Evolutionary conservation across 306 rosid genomes (phyloP).

Genomic region (Ziziphus jujuba): DNA sequence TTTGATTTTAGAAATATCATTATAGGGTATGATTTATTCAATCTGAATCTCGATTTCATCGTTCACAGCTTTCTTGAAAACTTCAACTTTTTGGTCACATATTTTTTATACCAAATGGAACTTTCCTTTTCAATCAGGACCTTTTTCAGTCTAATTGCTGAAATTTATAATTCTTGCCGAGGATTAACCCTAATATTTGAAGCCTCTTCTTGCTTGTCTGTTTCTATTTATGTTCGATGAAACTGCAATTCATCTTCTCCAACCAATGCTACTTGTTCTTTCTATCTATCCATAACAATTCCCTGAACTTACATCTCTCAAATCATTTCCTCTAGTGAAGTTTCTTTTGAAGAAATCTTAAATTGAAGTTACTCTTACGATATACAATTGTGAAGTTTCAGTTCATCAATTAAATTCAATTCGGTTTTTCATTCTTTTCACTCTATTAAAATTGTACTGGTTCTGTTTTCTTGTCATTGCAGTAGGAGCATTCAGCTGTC

Average conservation of each 20-base stretch:
- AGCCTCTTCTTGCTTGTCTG: too few species aligned
- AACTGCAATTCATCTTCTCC: background rate
- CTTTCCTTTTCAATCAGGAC: too few species aligned
- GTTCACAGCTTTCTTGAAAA: too few species aligned
- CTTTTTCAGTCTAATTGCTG: too few species aligned
- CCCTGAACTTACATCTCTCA: background rate
- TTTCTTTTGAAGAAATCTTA: conserved; percentile 2
- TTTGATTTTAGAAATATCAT: too few species aligned
- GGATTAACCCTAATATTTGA: too few species aligned
- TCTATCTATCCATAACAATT: background rate
- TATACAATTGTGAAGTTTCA: conserved; percentile 10
- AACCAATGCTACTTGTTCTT: background rate
- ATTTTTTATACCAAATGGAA: too few species aligned
- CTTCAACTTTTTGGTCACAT: too few species aligned
- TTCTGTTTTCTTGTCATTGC: conserved; percentile 38
- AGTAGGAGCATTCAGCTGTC: conserved; percentile 84
- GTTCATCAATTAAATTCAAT: background rate
- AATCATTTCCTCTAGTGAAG: conserved; percentile 4
- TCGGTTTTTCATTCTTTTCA: conserved; percentile 5
- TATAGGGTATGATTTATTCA: background rate
- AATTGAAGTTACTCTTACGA: background rate
- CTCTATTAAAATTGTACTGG: conserved; percentile 12
- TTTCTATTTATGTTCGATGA: too few species aligned
- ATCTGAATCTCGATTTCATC: background rate
- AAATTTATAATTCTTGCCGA: too few species aligned